Conservation (phyloP, 305 asterid genomes). For the Fraxinus paxiana region DNA sequence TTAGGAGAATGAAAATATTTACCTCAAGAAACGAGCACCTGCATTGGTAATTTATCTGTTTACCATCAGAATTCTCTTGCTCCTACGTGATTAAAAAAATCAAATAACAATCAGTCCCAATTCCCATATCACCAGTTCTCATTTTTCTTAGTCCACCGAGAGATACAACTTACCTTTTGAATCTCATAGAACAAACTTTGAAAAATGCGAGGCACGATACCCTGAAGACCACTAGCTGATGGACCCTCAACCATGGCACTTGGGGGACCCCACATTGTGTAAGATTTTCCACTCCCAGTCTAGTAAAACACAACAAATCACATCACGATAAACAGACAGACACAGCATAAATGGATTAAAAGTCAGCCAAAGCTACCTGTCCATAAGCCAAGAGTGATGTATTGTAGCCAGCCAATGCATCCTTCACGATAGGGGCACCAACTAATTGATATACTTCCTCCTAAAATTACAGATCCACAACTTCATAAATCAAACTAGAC, state of each 20-base stretch:
- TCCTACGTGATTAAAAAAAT: conserved; percentile 41
- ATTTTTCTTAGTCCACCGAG: not conserved
- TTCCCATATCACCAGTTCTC: not conserved
- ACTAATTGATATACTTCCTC: conserved; percentile 68
- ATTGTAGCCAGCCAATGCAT: conserved; percentile 84
- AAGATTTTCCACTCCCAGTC: conserved; percentile 94
- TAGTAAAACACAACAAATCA: conserved; percentile 25
- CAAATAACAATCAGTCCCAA: conserved; percentile 10
- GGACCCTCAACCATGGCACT: conserved; percentile 79
- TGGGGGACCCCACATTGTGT: conserved; percentile 95
- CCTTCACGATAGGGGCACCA: conserved; percentile 79
- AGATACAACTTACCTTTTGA: conserved; percentile 47
- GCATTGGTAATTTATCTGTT: conserved; percentile 71
- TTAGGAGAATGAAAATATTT: not conserved
- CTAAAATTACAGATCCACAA: conserved; percentile 36
- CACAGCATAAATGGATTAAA: not conserved
- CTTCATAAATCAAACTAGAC: not conserved
- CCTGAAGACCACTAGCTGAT: conserved; percentile 58
- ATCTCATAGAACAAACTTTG: conserved; percentile 69
- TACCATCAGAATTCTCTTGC: conserved; percentile 61
- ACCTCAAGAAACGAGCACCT: conserved; percentile 97
- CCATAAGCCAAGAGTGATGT: conserved; percentile 87
- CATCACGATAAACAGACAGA: conserved; percentile 2
- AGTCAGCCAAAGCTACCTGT: conserved; percentile 45
- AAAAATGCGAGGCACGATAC: conserved; percentile 81